Evolutionary conservation across 2,329 filamentous ascomycete genomes (phyloP).

Genomic region (Helminthosporium solani): DNA sequence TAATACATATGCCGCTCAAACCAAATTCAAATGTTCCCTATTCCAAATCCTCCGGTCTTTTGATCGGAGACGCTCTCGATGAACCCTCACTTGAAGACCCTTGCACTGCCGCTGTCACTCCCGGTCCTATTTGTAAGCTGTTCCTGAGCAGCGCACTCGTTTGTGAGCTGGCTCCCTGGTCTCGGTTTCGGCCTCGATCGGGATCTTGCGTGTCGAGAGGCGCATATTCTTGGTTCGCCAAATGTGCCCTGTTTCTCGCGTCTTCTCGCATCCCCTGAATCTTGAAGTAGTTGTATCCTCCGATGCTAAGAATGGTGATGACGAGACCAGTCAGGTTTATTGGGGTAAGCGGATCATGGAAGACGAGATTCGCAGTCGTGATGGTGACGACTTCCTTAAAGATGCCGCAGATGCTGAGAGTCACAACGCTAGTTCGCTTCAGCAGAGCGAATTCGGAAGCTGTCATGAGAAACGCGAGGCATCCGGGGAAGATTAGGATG

Average conservation of each 20-base stretch:
- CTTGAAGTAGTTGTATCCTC: slow-evolving; percentile 91
- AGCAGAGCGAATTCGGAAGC: slow-evolving; percentile 92
- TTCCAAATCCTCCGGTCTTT: slow-evolving; percentile 49
- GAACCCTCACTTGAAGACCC: slow-evolving; percentile 24
- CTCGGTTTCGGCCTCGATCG: slow-evolving; percentile 22
- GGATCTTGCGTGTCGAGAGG: slow-evolving; percentile 37
- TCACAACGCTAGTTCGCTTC: slow-evolving; percentile 93
- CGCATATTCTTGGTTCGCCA: slow-evolving; percentile 42
- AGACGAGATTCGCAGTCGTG: slow-evolving; percentile 79
- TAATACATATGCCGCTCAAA: background rate
- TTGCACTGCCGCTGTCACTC: slow-evolving; percentile 16
- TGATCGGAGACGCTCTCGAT: slow-evolving; percentile 43
- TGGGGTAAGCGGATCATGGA: slow-evolving; percentile 81
- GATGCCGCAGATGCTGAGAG: slow-evolving; percentile 92
- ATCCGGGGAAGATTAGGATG: slow-evolving; percentile 84
- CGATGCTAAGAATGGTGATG: slow-evolving; percentile 86
- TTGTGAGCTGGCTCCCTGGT: slow-evolving; percentile 12
- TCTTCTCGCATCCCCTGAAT: slow-evolving; percentile 84
- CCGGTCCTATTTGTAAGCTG: slow-evolving; percentile 41
- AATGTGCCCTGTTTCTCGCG: slow-evolving; percentile 55
- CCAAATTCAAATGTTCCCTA: slow-evolving; percentile 16
- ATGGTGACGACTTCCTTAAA: slow-evolving; percentile 99
- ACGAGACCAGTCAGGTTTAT: slow-evolving; percentile 85
- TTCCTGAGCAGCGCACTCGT: slow-evolving; percentile 38
- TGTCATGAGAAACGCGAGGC: slow-evolving; percentile 95